Conservation (phyloP, 129 eudicot genomes). For the Chrysanthemum seticuspe region DNA sequence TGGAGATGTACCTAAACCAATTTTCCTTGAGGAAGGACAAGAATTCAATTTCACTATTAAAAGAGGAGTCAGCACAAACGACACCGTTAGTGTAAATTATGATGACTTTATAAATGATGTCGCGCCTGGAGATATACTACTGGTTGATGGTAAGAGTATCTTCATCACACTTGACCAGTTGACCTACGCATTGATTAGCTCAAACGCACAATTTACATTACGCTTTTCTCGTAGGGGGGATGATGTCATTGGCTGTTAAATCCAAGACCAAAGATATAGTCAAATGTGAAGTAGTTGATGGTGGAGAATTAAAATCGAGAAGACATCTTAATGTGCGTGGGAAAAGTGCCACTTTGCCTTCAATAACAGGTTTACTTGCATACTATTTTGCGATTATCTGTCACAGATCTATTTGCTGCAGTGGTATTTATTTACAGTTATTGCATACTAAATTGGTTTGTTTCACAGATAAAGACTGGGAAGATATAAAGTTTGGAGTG, state of each 20-base stretch:
- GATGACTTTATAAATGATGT: conserved; percentile 94
- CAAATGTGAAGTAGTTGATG: conserved; percentile 84
- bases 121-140: conserved; percentile 74
- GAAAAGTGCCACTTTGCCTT: conserved; percentile 95
- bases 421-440: too few species aligned
- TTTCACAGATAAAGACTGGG: conserved; percentile 91
- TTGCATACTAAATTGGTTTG: too few species aligned
- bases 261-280: conserved; percentile 79
- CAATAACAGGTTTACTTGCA: conserved; percentile 71
- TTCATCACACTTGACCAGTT: conserved; percentile 5
- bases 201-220: conserved; percentile 1
- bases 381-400: background rate
- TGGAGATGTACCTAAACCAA: conserved; percentile 94
- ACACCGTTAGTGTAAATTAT: conserved; percentile 96
- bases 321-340: conserved; percentile 94
- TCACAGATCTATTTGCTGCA: background rate
- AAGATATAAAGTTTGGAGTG: conserved; percentile 94
- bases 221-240: conserved; percentile 58
- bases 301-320: conserved; percentile 95
- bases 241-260: conserved; percentile 90
- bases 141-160: conserved; percentile 80
- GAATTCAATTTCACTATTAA: conserved; percentile 86
- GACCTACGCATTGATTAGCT: background rate
- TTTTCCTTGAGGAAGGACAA: conserved; percentile 81
- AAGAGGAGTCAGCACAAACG: conserved; percentile 81